Percentiles rank a stretch among this genome's conserved stretches.
These are phyloP conservation scores for Fimicolochytrium jonesii DNA, from an alignment of 192 early-diverging fungal species.

Conservation along the genomic window DNA sequence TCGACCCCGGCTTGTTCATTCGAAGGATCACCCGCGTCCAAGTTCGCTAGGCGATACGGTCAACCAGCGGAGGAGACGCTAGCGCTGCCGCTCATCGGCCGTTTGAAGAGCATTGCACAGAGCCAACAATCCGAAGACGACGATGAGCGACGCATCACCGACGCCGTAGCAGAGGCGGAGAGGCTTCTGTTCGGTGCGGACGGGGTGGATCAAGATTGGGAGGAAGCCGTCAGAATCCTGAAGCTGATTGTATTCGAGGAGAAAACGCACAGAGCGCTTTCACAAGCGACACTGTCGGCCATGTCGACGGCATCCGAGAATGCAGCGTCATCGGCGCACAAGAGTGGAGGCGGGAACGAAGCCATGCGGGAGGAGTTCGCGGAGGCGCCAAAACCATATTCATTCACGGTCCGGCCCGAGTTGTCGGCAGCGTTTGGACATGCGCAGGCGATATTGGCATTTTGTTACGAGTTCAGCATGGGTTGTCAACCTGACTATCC, in stretches of 20 bases:
- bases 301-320: neutral
- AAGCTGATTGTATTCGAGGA: neutral
- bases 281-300: neutral
- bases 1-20: no score
- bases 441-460: conserved; percentile 63
- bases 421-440: neutral
- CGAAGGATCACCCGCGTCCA: no score
- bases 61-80: no score
- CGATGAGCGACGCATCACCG: neutral
- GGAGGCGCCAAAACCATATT: neutral
- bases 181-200: conserved; percentile 4
- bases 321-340: neutral
- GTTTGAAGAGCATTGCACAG: neutral
- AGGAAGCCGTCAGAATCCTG: neutral
- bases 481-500: conserved; percentile 60
- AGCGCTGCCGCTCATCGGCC: no score
- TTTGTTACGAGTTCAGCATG: conserved; percentile 83
- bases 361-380: neutral
- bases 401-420: neutral
- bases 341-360: neutral
- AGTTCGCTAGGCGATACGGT: no score
- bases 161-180: neutral
- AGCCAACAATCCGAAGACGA: neutral
- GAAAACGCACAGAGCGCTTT: neutral
- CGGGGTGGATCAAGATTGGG: neutral